Base-by-base conservation (phyloP, 345 rosid species). In the Linum lewisii region DNA sequence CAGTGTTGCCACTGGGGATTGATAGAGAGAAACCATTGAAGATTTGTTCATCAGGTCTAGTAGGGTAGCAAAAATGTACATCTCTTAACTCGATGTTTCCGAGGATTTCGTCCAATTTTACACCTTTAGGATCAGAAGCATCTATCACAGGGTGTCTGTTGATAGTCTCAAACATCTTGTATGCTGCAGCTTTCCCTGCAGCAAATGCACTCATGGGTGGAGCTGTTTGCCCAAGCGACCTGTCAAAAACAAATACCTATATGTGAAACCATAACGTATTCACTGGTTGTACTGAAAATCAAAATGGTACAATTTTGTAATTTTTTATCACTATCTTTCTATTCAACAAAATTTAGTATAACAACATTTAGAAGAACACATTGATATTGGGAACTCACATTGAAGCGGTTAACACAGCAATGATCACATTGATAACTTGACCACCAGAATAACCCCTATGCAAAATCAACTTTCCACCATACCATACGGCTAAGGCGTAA, bases 151-250 rank as follows among this genome's bases (percentile, higher is more conserved):
- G 77, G 64, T 64, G 63, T 50, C 79, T 63, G 1, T 69, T 22
- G 18, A 78, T 74, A 0, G 74, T 72, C 76, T 78, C 67, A 52
- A 78, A 78, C 82, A 78, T 74, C 57, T 74, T 75, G 37, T 68
- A 74, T 4, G 82, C 82, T 42, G 78, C 82, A 38, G 78, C 74
- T 69, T 64, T 78, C 21, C 82, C 82, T 0, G 79, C 66, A 3
- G 74, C 69, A 50, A 78, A 78, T 21, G 78, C 74, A 55, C 70
- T 60, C 58, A 78, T 29, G 66, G 74, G 72, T 22, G 81, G 78
- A 47, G 82, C 71, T 54, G 79, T 62, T 61, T 74, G 76, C 13
- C 82, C 82, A 9, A 78, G n/a, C 21, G 79, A 69, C 74, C 82
- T 78, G 36, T 56, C 24, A 58, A 22, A 23, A 18, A 11, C 15